Evolutionary conservation across 345 rosid genomes (phyloP).

Genomic region (Lumnitzera littorea): DNA sequence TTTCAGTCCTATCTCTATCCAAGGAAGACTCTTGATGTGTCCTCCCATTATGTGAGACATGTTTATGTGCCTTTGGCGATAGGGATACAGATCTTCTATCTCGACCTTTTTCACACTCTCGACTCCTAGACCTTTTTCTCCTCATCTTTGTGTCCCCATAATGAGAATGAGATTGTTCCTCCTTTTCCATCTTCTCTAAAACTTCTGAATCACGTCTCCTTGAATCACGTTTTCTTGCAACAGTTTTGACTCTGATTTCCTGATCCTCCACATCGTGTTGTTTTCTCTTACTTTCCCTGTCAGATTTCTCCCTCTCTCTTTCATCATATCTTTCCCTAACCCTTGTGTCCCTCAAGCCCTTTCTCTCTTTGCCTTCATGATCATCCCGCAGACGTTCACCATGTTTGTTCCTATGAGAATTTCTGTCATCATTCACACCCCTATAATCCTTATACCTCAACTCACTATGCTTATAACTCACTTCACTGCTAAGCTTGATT

Average conservation of each 20-base stretch:
- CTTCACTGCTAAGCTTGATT: constrained; percentile 28
- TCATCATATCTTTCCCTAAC: constrained; percentile 31
- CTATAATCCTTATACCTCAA: constrained; percentile 7
- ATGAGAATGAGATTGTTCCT: constrained; percentile 42
- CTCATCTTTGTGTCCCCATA: constrained; percentile 40
- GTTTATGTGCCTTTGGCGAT: constrained; percentile 44
- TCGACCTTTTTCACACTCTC: constrained; percentile 41
- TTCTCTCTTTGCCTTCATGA: constrained; percentile 29
- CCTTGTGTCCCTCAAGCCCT: constrained; percentile 37
- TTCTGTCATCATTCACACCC: constrained; percentile 16
- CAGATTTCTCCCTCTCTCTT: constrained; percentile 30
- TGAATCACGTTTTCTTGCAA: constrained; percentile 35
- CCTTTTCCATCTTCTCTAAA: constrained; percentile 42
- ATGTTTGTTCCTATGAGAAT: constrained; percentile 25
- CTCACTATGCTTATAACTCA: constrained; percentile 16
- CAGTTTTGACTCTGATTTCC: constrained; percentile 27
- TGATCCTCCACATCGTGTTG: constrained; percentile 35
- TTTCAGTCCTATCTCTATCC: constrained; percentile 41
- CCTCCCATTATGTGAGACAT: constrained; percentile 30
- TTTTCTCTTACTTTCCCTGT: constrained; percentile 44
- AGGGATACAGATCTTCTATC: constrained; percentile 47
- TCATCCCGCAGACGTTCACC: constrained; percentile 21
- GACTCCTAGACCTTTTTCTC: constrained; percentile 68
- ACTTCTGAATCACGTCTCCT: constrained; percentile 36
- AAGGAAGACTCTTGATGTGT: constrained; percentile 34